phyloP scores from a whole-genome alignment of 805 yeast genomes.

The Kuraishia hungarica region DNA sequence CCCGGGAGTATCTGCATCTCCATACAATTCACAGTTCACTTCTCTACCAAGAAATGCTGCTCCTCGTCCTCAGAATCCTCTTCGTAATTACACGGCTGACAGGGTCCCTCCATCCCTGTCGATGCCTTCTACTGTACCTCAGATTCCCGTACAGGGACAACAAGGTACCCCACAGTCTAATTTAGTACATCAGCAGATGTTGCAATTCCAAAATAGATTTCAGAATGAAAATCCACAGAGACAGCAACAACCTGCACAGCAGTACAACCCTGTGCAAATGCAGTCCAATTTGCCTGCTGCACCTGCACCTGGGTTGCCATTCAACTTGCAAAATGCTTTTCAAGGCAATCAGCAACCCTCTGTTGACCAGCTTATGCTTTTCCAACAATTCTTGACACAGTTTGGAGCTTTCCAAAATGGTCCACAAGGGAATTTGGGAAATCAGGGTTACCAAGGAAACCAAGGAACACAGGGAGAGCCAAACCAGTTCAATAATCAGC shows the following conservation, averaged over 20 bases:
- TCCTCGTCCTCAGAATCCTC: neutral
- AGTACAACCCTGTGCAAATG: constrained; percentile 69
- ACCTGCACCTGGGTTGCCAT: constrained; percentile 70
- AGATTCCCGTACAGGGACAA: neutral
- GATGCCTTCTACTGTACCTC: neutral
- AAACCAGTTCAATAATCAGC: too few relatives aligned
- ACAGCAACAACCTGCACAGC: constrained; percentile 31
- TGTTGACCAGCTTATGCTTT: neutral
- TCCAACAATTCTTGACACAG: constrained; percentile 1
- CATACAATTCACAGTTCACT: neutral
- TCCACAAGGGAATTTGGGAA: neutral
- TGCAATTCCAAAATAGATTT: constrained; percentile 12
- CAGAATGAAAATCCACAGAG: constrained; percentile 3
- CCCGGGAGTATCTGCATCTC: neutral
- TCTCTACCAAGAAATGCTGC: neutral
- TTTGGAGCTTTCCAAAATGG: neutral
- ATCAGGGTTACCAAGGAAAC: too few relatives aligned
- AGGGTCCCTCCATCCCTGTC: neutral
- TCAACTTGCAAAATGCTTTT: constrained; percentile 57
- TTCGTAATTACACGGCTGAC: neutral
- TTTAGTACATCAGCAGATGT: constrained; percentile 7
- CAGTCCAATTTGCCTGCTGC: constrained; percentile 70
- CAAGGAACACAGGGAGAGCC: too few relatives aligned
- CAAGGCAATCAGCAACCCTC: constrained; percentile 13
- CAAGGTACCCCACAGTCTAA: neutral